Conservation (phyloP, 75 land plant species). For the Sequoiadendron giganteum region DNA sequence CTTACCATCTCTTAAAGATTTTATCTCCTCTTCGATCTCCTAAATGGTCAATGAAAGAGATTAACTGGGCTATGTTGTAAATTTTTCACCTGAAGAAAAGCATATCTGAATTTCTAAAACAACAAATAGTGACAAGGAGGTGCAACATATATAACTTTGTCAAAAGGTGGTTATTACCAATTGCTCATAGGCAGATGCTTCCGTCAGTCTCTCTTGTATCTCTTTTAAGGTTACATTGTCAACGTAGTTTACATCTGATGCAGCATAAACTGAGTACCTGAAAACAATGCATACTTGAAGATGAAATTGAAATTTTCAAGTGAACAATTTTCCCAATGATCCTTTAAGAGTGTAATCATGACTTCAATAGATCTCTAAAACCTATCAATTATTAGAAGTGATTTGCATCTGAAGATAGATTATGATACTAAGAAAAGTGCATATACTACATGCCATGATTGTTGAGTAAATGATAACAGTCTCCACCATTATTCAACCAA, state of each 20-base stretch:
- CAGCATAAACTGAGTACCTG: slow-evolving; percentile 25
- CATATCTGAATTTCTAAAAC: slow-evolving; percentile 5
- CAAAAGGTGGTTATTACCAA: slow-evolving; percentile 11
- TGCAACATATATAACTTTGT: neutral
- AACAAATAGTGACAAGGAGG: neutral
- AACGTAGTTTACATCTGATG: neutral
- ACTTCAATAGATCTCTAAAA: neutral
- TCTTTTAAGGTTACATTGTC: slow-evolving; percentile 20
- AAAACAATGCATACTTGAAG: neutral
- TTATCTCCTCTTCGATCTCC: slow-evolving; percentile 28
- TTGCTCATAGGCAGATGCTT: slow-evolving; percentile 12
- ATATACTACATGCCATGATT: too few species aligned
- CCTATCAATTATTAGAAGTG: neutral
- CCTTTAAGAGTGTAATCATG: neutral
- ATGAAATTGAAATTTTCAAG: neutral
- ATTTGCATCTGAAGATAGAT: too few species aligned
- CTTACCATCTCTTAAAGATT: slow-evolving; percentile 24
- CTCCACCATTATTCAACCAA: neutral
- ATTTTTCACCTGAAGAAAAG: neutral
- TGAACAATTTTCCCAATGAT: neutral
- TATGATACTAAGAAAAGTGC: too few species aligned
- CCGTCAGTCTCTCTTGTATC: slow-evolving; percentile 20
- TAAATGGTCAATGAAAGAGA: slow-evolving; percentile 5
- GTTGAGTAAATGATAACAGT: neutral
- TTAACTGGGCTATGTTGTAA: neutral